These are phyloP conservation scores for Blakeslea trispora DNA, from an alignment of 371 early-diverging fungal species.

Conservation along the genomic window DNA sequence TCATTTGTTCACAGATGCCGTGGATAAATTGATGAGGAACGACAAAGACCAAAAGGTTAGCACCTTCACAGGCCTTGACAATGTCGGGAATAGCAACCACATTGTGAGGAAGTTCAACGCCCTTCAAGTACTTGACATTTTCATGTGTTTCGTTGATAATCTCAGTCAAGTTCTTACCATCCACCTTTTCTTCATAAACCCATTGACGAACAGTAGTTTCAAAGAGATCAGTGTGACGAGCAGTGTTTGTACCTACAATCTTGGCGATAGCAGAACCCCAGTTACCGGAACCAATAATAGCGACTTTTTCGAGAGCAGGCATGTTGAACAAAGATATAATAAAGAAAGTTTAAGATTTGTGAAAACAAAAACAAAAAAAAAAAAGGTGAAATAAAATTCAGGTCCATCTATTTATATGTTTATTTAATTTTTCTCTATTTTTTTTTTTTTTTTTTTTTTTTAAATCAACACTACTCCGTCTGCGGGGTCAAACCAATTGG, in stretches of 20 bases:
- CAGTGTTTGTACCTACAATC: slow-evolving; percentile 89
- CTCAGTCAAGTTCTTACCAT: slow-evolving; percentile 89
- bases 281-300: slow-evolving; percentile 94
- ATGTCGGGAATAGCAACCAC: slow-evolving; percentile 86
- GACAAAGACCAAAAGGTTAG: slow-evolving; percentile 91
- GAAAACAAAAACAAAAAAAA: not conserved
- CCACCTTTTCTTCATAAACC: slow-evolving; percentile 92
- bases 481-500: not conserved
- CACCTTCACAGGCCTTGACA: slow-evolving; percentile 68
- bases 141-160: slow-evolving; percentile 94
- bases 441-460: not conserved
- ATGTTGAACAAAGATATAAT: not conserved
- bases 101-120: slow-evolving; percentile 85
- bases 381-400: too few relatives aligned
- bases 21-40: slow-evolving; percentile 94
- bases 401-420: not conserved
- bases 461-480: not conserved
- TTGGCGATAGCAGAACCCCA: slow-evolving; percentile 96
- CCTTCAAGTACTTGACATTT: slow-evolving; percentile 95
- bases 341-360: not conserved
- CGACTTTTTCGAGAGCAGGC: slow-evolving; percentile 67
- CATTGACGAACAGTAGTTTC: slow-evolving; percentile 89
- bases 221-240: slow-evolving; percentile 63
- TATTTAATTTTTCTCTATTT: too few relatives aligned
- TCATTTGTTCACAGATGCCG: slow-evolving; percentile 74